Conservation (phyloP, 495 filamentous ascomycete genomes). For the Penicillium desertorum region DNA sequence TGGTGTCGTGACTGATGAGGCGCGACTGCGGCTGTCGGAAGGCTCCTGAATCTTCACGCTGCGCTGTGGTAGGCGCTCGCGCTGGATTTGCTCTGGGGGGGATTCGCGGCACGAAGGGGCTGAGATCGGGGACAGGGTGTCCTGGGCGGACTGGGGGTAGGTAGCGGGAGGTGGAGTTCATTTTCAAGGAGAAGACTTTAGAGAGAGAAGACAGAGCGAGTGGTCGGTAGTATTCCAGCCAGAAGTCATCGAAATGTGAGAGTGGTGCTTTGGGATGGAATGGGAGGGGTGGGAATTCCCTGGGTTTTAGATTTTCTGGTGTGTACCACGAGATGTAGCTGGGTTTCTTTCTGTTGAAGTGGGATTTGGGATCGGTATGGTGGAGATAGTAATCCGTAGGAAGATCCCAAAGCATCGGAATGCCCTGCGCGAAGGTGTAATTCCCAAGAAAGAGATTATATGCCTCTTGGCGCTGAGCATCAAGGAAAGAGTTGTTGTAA, state of each 20-base stretch:
- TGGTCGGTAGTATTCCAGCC: slow-evolving; percentile 97
- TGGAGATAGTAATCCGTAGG: slow-evolving; percentile 96
- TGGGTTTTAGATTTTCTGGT: slow-evolving; percentile 65
- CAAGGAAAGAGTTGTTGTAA: slow-evolving; percentile 98
- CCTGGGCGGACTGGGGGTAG: slow-evolving; percentile 66
- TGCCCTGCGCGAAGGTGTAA: slow-evolving; percentile 85
- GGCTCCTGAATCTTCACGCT: slow-evolving; percentile 50
- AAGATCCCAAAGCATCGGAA: slow-evolving; percentile 97
- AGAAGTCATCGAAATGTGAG: slow-evolving; percentile 85
- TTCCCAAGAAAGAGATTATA: slow-evolving; percentile 98
- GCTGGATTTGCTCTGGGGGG: slow-evolving; percentile 36
- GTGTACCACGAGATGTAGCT: slow-evolving; percentile 88
- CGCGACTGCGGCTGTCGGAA: slow-evolving; percentile 10
- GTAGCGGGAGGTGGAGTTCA: slow-evolving; percentile 83
- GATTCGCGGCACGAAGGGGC: slow-evolving; percentile 76
- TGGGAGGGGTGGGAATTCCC: slow-evolving; percentile 55
- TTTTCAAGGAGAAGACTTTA: slow-evolving; percentile 86
- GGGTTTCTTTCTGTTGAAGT: slow-evolving; percentile 62
- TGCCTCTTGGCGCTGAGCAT: slow-evolving; percentile 93
- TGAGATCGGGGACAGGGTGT: slow-evolving; percentile 71
- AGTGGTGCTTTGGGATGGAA: slow-evolving; percentile 54
- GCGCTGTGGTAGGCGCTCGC: slow-evolving; percentile 42
- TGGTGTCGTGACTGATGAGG: slow-evolving; percentile 5
- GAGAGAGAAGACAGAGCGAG: slow-evolving; percentile 77
- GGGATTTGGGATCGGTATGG: slow-evolving; percentile 75